Evolutionary conservation across 1,139 yeast species (phyloP), one percentile per base, ranked within the genome.

Genomic region (Pichia norvegensis): DNA sequence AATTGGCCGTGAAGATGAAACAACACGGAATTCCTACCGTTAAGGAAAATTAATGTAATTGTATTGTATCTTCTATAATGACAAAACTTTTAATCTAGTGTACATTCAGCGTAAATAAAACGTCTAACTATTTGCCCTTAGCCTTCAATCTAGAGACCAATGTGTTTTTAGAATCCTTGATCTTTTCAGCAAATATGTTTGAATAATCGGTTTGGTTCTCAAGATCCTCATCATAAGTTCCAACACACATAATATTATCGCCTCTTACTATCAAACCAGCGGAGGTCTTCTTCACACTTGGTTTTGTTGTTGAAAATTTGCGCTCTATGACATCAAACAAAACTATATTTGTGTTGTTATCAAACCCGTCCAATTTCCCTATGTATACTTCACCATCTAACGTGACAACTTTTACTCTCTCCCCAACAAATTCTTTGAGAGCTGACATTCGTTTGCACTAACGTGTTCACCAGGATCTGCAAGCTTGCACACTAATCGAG

Each of bases 1-100:
- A 86, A 56, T 66, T 88, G 57, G 95, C 94, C 1, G 76, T 88
- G 36, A 84, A 84, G 61, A 85, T 88, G 95, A 74, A 75, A 55
- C 72, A 69, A 47, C 64, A 75, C 43, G 83, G 82, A 1, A 73
- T 81, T 41, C 73, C 81, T 17, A 67, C 77, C 16, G 68, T 59
- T 4, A 55, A 52, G 31, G 29, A 41, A 40, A 31, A 8, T 14
- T 27, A 13, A 27, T 27, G 11, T 2, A 11, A 4, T 13, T 13
- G n/a, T 13, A 27, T 3, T 27, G 13, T 27, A 13, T 27, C 31
- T 27, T 27, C 31, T 27, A 27, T 27, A 27, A 27, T 27, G 11
- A 27, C 31, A 27, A 10, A 27, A 10, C 3, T 13, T 20, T 19
- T 19, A 35, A 11, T 41, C 43, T 41, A 41, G 33, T 17, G 36